Evolutionary conservation across 768 basidiomycete genomes (phyloP).

Genomic region (Pholiota conissans): DNA sequence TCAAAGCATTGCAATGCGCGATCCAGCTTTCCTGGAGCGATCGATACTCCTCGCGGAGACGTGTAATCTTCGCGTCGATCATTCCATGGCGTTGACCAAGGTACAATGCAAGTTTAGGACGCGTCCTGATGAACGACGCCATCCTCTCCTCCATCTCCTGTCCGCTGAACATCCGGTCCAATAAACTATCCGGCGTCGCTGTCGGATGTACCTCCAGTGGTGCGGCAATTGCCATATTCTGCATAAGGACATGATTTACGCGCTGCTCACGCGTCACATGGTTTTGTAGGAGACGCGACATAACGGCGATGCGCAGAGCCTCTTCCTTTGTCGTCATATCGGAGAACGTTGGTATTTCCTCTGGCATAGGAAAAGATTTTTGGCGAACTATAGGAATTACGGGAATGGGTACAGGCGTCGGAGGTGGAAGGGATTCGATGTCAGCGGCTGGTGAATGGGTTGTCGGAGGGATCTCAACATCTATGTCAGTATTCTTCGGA

Average conservation of each 20-base stretch:
- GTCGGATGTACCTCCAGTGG: conserved; percentile 27
- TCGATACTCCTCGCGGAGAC: conserved; percentile 66
- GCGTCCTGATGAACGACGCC: conserved; percentile 38
- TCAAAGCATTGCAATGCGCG: conserved; percentile 67
- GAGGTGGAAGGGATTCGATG: conserved; percentile 1
- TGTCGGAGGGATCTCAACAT: conserved; percentile 19
- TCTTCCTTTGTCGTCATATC: conserved; percentile 52
- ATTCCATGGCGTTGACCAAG: conserved; percentile 53
- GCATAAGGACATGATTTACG: conserved; percentile 60
- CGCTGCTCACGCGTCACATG: conserved; percentile 62
- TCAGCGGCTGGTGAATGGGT: conserved; percentile 19
- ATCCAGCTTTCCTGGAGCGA: conserved; percentile 72
- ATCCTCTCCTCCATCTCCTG: conserved; percentile 33
- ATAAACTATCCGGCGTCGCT: conserved; percentile 40
- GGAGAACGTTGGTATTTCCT: conserved; percentile 37
- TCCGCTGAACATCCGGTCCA: conserved; percentile 47
- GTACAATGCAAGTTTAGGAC: conserved; percentile 51
- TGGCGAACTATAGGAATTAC: neutral
- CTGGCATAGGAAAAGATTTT: conserved; percentile 13
- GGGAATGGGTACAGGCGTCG: neutral
- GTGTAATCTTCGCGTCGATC: conserved; percentile 53
- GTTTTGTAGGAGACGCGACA: conserved; percentile 60
- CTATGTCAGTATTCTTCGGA: conserved; percentile 6
- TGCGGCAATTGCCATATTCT: conserved; percentile 51
- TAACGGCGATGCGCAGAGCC: conserved; percentile 62